Percentiles rank a stretch among this genome's conserved stretches.
These are phyloP conservation scores for Marasmius fiardii DNA, from an alignment of 1,284 basidiomycete species.

Conservation along the genomic window DNA sequence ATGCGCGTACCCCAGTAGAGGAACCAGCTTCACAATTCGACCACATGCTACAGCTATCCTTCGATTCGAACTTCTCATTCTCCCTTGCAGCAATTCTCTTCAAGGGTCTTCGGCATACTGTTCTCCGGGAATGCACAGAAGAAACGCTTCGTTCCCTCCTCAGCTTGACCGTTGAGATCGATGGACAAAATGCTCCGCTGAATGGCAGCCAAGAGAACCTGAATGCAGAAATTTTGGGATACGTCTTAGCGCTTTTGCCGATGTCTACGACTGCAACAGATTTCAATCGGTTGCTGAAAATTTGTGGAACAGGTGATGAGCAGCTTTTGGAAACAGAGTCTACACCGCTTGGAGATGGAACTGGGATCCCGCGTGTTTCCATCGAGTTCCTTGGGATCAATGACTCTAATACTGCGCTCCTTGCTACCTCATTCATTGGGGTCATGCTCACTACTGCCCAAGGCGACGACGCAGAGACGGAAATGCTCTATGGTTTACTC, in stretches of 20 bases:
- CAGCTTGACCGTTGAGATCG: constrained; percentile 45
- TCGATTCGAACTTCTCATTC: constrained; percentile 79
- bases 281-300: constrained; percentile 59
- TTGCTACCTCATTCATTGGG: constrained; percentile 73
- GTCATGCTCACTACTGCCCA: constrained; percentile 78
- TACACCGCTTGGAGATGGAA: constrained; percentile 38
- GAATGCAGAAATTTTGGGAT: constrained; percentile 65
- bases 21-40: constrained; percentile 76
- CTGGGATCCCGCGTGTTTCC: constrained; percentile 51
- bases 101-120: constrained; percentile 77
- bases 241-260: constrained; percentile 79
- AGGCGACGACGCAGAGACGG: constrained; percentile 78
- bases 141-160: constrained; percentile 55
- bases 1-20: constrained; percentile 62
- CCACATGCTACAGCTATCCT: constrained; percentile 70
- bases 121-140: constrained; percentile 58
- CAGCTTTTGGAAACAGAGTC: constrained; percentile 39
- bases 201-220: constrained; percentile 40
- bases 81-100: constrained; percentile 80
- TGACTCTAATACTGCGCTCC: constrained; percentile 68
- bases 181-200: constrained; percentile 18
- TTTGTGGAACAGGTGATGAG: constrained; percentile 53
- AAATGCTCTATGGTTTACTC: constrained; percentile 76
- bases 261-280: constrained; percentile 53
- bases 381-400: constrained; percentile 58